phyloP scores from a whole-genome alignment of 805 yeast genomes.

The Metschnikowia santaceciliae region DNA sequence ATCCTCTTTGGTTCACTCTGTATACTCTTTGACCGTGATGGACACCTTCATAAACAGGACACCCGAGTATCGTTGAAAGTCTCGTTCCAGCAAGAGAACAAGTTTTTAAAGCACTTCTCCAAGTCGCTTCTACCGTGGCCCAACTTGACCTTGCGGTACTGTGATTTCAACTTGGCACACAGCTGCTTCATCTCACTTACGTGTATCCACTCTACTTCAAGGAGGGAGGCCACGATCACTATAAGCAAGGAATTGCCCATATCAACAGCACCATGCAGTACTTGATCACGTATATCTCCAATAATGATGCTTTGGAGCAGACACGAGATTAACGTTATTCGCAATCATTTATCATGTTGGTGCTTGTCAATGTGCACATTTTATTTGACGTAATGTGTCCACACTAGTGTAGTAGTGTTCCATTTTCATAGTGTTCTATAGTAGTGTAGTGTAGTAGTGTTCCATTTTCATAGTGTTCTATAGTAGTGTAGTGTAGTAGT shows the following conservation, averaged over 20 bases:
- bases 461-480: no score
- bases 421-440: no score
- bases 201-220: conserved; percentile 52
- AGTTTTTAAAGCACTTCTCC: conserved; percentile 54
- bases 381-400: conserved; percentile 39
- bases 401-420: no score
- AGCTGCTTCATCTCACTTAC: conserved; percentile 55
- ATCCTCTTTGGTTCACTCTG: no score
- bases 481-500: no score
- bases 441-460: no score
- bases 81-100: conserved; percentile 47
- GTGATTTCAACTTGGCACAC: conserved; percentile 55
- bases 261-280: conserved; percentile 56
- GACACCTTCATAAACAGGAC: conserved; percentile 3
- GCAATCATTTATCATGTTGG: conserved; percentile 40
- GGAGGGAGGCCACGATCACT: conserved; percentile 49
- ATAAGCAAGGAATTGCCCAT: conserved; percentile 49
- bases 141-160: conserved; percentile 51
- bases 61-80: conserved; percentile 14
- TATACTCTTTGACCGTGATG: conserved; percentile 9
- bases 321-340: conserved; percentile 4
- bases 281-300: conserved; percentile 41
- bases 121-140: conserved; percentile 58
- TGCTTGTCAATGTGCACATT: conserved; percentile 51
- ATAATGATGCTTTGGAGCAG: conserved; percentile 4